Base-by-base conservation (phyloP, 2,329 filamentous ascomycete genomes). In the Daldinia sp. region DNA sequence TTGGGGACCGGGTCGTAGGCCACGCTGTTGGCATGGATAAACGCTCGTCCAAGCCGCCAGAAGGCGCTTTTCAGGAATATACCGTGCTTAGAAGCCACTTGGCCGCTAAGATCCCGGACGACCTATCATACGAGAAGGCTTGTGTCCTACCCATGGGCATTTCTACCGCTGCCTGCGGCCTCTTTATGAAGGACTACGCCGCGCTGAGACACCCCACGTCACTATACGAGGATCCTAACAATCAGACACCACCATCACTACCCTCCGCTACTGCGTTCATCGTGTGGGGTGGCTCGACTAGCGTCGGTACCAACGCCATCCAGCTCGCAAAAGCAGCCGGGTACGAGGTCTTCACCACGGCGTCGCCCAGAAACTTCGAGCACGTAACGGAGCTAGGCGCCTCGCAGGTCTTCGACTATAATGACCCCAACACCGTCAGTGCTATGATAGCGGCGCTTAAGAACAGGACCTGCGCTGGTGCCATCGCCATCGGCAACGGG, bases 301-400 rank as follows among this genome's bases (percentile, higher is more conserved):
- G 42, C n/a, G 63, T 66, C 28, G 63, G 63, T 1, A 56, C 30
- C 35, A 60, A 53, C 46, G 81, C 80, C 2, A 78, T 84, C 9
- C 83, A 85, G 67, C 78, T 85, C 1, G 79, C 80, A 6, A 69
- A 74, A 1, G 78, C 78, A 1, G 78, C 80, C 6, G 83, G 83
- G 2, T 83, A 81, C 57, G 72, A 80, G 6, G 82, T 85, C 15
- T 60, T 82, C 4, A 71, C 79, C 1, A 82, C 81, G 0, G 75
- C 77, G 0, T 79, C 78, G 0, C 72, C 75, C 6, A 78, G 74
- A 57, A 84, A 84, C 67, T 80, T 79, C 28, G 77, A 75, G 0
- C 76, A 77, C 55, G 65, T 81, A 2, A 78, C 78, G 65, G 67
- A 70, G 1, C 76, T 85, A 0, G 83, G 83, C 4, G 81, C 81